Evolutionary conservation across 306 rosid genomes (phyloP), one percentile per base, ranked within the genome.

Genomic region (Abrus precatorius): DNA sequence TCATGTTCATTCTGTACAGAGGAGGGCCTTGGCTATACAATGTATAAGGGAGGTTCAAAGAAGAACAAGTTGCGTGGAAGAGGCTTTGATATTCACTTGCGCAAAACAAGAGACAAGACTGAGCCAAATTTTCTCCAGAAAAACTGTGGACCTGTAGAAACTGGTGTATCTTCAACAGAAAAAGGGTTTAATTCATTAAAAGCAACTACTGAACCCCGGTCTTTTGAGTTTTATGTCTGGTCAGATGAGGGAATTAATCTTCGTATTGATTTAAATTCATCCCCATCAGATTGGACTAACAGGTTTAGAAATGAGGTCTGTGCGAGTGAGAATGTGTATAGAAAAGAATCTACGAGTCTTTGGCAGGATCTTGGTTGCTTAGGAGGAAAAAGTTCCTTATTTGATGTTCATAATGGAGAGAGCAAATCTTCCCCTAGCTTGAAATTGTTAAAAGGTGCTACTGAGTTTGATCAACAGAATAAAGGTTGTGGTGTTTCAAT

Each of bases 191-290:
- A 49, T 27, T 77, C 90, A 5, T 32, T 76, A 38, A 87, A 85
- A 81, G 74, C 82, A 60, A 76, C 86, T 80, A 6, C 81, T 11
- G 86, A 87, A 70, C 84, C 87, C n/a, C 34, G 84, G 30, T 82
- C 88, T 75, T 84, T 91, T 81, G 88, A 93, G 90, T 93, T 91
- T 82, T 69, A 83, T 84, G 97, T 89, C 75, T 85, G 86, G 84
- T 88, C 91, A 67, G 91, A 91, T 60, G 94, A 84, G 83, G 97
- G 97, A 41, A 81, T 93, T 62, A 69, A 67, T 80, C 97, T 93
- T 77, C 80, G 57, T 67, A 93, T 93, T 70, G 94, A 93, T 82
- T 86, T 93, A 76, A 90, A 86, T 80, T 87, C 91, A 38, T 88
- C 88, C 74, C 92, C 88, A 6, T 88, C 89, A 45, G 94, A 93